A percentile compares a stretch with the other conserved stretches of the same genome.
Evolutionary conservation across 2,329 filamentous ascomycete genomes (phyloP).

Genomic region (Penicillium sp.): DNA sequence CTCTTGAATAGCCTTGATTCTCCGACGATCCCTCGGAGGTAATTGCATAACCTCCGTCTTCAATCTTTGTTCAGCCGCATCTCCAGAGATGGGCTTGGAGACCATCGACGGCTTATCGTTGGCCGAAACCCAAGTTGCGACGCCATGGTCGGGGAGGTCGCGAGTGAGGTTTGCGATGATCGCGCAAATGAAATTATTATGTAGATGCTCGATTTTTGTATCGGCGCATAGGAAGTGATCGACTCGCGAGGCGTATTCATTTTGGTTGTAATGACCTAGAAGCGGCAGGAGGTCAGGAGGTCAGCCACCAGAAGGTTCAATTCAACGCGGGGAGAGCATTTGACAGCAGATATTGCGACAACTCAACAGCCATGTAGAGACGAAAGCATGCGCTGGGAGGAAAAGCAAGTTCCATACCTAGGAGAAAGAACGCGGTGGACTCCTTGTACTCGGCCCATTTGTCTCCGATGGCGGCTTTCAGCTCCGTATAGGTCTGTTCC

Average conservation of each 20-base stretch:
- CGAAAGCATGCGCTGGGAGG: constrained; percentile 11
- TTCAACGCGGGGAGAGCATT: constrained; percentile 10
- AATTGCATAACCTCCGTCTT: constrained; percentile 70
- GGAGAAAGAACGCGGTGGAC: constrained; percentile 61
- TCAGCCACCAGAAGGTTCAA: constrained; percentile 24
- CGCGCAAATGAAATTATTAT: constrained; percentile 66
- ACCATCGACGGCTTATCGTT: constrained; percentile 60
- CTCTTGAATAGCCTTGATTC: constrained; percentile 62
- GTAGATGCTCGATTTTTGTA: constrained; percentile 61
- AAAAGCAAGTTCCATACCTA: constrained; percentile 54
- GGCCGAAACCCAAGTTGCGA: constrained; percentile 69
- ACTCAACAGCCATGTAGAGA: not conserved
- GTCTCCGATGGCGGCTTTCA: constrained; percentile 65
- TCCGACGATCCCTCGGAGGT: constrained; percentile 63
- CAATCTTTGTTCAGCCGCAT: constrained; percentile 67
- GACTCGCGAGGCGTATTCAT: constrained; percentile 63
- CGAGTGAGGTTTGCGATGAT: constrained; percentile 65
- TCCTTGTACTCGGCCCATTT: constrained; percentile 67
- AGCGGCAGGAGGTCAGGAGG: constrained; percentile 25
- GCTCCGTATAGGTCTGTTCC: constrained; percentile 66
- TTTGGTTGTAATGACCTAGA: constrained; percentile 64
- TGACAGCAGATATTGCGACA: constrained; percentile 1
- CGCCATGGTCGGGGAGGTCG: constrained; percentile 66
- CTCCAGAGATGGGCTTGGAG: constrained; percentile 60
- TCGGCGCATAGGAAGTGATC: constrained; percentile 61